phyloP scores from a whole-genome alignment of 2,329 filamentous ascomycete genomes.

The Pseudogymnoascus sp. region DNA sequence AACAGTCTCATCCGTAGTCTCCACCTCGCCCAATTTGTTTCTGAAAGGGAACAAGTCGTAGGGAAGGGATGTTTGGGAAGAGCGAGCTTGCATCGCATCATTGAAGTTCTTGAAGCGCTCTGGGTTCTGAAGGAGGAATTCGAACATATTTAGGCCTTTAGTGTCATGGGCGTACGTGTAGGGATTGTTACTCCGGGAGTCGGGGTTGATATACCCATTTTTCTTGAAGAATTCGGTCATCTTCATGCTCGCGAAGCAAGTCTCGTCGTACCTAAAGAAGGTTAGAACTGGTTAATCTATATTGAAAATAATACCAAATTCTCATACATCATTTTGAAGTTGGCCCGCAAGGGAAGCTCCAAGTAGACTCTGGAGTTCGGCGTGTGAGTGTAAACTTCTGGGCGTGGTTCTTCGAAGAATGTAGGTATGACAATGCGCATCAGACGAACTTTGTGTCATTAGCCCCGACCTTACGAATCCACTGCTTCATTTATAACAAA shows the following conservation, averaged over 20 bases:
- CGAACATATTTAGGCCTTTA: constrained; percentile 22
- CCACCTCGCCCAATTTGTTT: constrained; percentile 16
- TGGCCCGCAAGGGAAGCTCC: constrained; percentile 14
- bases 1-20: constrained; percentile 22
- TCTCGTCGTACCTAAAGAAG: constrained; percentile 21
- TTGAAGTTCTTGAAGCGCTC: constrained; percentile 25
- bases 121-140: constrained; percentile 22
- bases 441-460: constrained; percentile 18
- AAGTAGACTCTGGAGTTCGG: constrained; percentile 20
- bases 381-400: constrained; percentile 22
- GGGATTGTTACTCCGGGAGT: constrained; percentile 20
- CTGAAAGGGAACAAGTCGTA: constrained; percentile 21
- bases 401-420: constrained; percentile 18
- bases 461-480: background rate
- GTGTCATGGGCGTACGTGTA: constrained; percentile 25
- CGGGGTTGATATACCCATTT: constrained; percentile 20
- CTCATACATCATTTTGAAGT: constrained; percentile 20
- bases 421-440: constrained; percentile 19
- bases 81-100: constrained; percentile 22
- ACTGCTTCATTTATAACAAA: constrained; percentile 9
- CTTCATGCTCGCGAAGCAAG: constrained; percentile 14
- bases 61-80: constrained; percentile 12
- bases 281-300: background rate
- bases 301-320: background rate
- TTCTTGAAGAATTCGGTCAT: constrained; percentile 21